Conservation (phyloP, 83 land plant species). For the Picea abies region DNA sequence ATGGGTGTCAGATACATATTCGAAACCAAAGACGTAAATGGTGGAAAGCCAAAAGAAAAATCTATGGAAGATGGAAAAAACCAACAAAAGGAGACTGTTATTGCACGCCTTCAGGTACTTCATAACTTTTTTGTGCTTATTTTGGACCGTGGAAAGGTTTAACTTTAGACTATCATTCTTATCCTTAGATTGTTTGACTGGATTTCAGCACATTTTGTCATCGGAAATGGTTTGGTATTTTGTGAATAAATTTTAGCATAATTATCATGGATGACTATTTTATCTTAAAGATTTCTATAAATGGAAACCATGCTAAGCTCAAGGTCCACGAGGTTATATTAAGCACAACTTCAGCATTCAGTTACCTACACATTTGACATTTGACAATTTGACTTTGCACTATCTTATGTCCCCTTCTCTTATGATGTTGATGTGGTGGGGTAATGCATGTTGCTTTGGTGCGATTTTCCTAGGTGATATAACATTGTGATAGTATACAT, state of each 20-base stretch:
- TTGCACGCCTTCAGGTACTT: slow-evolving; percentile 83
- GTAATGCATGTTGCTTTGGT: too few relatives aligned
- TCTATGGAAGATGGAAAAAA: slow-evolving; percentile 23
- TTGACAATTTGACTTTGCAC: too few relatives aligned
- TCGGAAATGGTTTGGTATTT: not conserved
- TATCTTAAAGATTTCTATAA: not conserved
- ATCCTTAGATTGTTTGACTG: not conserved
- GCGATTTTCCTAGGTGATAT: too few relatives aligned
- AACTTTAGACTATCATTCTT: not conserved
- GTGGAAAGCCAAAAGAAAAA: slow-evolving; percentile 31
- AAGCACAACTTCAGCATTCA: too few relatives aligned
- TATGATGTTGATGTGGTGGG: too few relatives aligned
- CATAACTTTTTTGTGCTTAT: not conserved
- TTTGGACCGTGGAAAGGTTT: not conserved
- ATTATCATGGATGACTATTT: not conserved
- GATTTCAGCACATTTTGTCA: not conserved
- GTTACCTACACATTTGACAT: too few relatives aligned
- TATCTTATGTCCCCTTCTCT: too few relatives aligned
- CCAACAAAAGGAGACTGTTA: slow-evolving; percentile 37
- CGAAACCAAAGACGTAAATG: slow-evolving; percentile 74
- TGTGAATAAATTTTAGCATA: not conserved
- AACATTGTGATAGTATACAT: too few relatives aligned
- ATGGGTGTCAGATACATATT: slow-evolving; percentile 65
- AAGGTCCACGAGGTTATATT: too few relatives aligned
- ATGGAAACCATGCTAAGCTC: too few relatives aligned